phyloP scores from a whole-genome alignment of 139 green algal genomes.

The Ettlia oleoabundans region DNA sequence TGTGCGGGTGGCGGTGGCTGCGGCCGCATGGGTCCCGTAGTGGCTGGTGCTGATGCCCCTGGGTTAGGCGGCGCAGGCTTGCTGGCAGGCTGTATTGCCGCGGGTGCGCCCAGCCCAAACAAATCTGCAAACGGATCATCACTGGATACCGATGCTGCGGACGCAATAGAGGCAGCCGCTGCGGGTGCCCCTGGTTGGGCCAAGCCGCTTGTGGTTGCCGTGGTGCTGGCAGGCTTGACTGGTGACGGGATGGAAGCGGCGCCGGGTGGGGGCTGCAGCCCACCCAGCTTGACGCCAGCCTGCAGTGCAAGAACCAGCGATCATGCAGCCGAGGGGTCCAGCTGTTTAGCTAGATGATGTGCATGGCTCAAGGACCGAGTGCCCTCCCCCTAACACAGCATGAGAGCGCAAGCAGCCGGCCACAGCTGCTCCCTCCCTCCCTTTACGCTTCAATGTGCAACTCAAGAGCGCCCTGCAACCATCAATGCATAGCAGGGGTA shows the following conservation, averaged over 20 bases:
- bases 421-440: no score
- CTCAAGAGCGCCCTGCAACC: neutral
- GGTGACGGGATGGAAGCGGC: neutral
- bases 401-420: no score
- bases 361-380: no score
- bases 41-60: neutral
- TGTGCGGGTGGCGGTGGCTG: neutral
- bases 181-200: neutral
- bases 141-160: neutral
- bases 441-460: no score
- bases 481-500: neutral
- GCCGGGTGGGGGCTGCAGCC: neutral
- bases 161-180: neutral
- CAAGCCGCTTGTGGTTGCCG: neutral
- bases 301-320: no score
- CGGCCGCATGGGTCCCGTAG: conserved; percentile 34
- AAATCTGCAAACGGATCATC: conserved; percentile 33
- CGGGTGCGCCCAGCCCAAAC: conserved; percentile 3
- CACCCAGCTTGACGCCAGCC: neutral
- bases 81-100: neutral
- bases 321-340: no score
- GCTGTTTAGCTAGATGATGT: no score
- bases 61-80: neutral
- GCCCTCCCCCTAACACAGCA: no score
- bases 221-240: neutral